Conservation (phyloP, 441 rosid genomes). For the Pelargonium australe region DNA sequence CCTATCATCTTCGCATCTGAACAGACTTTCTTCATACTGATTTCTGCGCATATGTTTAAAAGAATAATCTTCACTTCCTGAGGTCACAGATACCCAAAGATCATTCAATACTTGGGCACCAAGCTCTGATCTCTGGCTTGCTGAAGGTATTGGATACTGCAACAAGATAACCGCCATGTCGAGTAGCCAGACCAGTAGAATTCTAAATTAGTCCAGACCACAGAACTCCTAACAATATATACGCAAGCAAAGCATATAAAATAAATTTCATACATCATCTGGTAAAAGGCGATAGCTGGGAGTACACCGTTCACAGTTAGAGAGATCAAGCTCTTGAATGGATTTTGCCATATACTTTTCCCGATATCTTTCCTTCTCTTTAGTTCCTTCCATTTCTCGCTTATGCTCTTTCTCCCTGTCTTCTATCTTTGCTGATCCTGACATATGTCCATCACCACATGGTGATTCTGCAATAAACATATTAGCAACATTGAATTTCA, state of each 20-base stretch:
- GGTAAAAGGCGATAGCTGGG: slow-evolving; percentile 98
- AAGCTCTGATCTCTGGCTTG: slow-evolving; percentile 78
- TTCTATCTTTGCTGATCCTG: slow-evolving; percentile 59
- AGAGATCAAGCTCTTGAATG: slow-evolving; percentile 88
- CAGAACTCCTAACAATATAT: background rate
- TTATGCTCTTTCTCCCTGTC: slow-evolving; percentile 66
- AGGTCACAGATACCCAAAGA: slow-evolving; percentile 97
- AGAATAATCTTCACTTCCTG: slow-evolving; percentile 99
- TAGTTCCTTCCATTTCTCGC: slow-evolving; percentile 51
- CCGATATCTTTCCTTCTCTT: slow-evolving; percentile 49
- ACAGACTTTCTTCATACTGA: slow-evolving; percentile 96
- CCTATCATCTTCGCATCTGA: slow-evolving; percentile 99
- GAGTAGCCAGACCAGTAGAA: background rate
- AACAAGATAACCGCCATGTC: slow-evolving; percentile 9
- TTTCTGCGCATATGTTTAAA: slow-evolving; percentile 99
- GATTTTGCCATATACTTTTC: slow-evolving; percentile 84
- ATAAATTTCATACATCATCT: slow-evolving; percentile 47
- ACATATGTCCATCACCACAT: slow-evolving; percentile 56
- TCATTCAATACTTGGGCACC: slow-evolving; percentile 85
- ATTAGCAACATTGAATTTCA: slow-evolving; percentile 19
- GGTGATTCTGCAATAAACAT: slow-evolving; percentile 39
- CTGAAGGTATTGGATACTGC: slow-evolving; percentile 85
- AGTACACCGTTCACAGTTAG: slow-evolving; percentile 92
- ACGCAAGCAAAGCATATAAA: background rate
- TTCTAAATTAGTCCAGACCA: background rate